Conservation (phyloP, 441 rosid species). For the Melastoma candidum region DNA sequence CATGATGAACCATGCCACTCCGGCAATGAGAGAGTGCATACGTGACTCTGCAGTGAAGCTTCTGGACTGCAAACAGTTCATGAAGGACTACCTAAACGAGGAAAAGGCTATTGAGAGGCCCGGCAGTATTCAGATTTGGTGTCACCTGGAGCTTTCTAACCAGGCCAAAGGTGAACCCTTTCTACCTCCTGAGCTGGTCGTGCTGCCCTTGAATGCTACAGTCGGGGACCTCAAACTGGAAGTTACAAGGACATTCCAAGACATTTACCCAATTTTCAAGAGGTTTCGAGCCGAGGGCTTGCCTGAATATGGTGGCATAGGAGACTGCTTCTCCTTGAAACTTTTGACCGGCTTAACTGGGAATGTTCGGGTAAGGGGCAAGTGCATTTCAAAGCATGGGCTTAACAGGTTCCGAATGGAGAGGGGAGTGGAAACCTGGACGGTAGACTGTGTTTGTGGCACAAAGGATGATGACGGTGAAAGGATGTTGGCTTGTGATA, state of each 20-base stretch:
- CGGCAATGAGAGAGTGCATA: constrained; percentile 25
- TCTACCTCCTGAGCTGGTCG: constrained; percentile 46
- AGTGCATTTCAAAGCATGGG: constrained; percentile 37
- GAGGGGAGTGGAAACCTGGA: constrained; percentile 59
- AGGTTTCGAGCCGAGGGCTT: constrained; percentile 41
- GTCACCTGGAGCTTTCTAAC: constrained; percentile 44
- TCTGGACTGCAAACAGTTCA: constrained; percentile 68
- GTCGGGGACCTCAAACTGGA: constrained; percentile 44
- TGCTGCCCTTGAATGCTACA: constrained; percentile 40
- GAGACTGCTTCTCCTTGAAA: constrained; percentile 36
- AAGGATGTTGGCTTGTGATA: constrained; percentile 66
- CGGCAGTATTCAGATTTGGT: constrained; percentile 30
- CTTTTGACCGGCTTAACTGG: constrained; percentile 38
- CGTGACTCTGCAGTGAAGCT: constrained; percentile 42
- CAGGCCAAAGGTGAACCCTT: constrained; percentile 29
- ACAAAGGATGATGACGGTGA: constrained; percentile 77
- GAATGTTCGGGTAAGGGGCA: constrained; percentile 29
- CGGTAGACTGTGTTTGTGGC: constrained; percentile 59
- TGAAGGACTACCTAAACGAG: constrained; percentile 33
- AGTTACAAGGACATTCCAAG: constrained; percentile 45
- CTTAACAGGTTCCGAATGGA: constrained; percentile 47
- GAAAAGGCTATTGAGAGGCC: constrained; percentile 12
- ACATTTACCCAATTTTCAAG: constrained; percentile 57
- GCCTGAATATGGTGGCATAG: constrained; percentile 33
- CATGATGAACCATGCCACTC: constrained; percentile 23